Evolutionary conservation across 75 land plant species (phyloP).

Genomic region (Selaginella moellendorffii): DNA sequence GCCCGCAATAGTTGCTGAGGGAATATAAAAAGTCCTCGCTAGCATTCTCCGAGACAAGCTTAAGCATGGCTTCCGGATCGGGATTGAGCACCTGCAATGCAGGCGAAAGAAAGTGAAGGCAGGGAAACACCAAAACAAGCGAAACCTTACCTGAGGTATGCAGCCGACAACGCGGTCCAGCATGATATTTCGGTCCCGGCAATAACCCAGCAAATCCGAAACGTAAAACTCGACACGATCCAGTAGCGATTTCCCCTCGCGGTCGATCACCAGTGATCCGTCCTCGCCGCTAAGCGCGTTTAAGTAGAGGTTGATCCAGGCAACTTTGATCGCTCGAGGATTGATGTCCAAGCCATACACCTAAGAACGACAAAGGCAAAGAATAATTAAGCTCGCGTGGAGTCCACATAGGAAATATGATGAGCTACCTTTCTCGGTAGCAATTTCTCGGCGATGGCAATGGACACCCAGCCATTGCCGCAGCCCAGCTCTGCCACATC

Average conservation of each 20-base stretch:
- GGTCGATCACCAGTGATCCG: conserved; percentile 69
- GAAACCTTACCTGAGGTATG: conserved; percentile 64
- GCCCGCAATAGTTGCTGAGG: conserved; percentile 96
- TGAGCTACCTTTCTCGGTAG: conserved; percentile 48
- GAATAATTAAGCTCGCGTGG: too few relatives aligned
- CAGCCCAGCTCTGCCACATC: conserved; percentile 7
- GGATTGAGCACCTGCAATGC: conserved; percentile 94
- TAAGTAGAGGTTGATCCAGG: conserved; percentile 81
- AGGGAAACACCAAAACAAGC: conserved; percentile 12
- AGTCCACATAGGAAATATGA: not conserved
- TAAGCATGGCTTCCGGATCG: conserved; percentile 94
- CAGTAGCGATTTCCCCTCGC: conserved; percentile 63
- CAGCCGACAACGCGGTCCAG: conserved; percentile 96
- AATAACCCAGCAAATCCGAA: conserved; percentile 79
- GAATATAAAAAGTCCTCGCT: conserved; percentile 92
- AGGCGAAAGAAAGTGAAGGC: not conserved
- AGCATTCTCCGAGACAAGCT: conserved; percentile 89
- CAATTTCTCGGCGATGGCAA: conserved; percentile 94
- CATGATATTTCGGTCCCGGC: conserved; percentile 57
- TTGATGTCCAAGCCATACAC: conserved; percentile 95
- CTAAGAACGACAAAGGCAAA: too few relatives aligned
- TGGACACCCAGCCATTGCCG: conserved; percentile 22
- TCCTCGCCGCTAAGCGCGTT: conserved; percentile 68
- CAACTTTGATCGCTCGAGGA: conserved; percentile 87
- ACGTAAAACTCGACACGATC: conserved; percentile 95